These are phyloP conservation scores for Vitis rupestris DNA, from an alignment of 164 flowering plant genomes.

Conservation along the genomic window DNA sequence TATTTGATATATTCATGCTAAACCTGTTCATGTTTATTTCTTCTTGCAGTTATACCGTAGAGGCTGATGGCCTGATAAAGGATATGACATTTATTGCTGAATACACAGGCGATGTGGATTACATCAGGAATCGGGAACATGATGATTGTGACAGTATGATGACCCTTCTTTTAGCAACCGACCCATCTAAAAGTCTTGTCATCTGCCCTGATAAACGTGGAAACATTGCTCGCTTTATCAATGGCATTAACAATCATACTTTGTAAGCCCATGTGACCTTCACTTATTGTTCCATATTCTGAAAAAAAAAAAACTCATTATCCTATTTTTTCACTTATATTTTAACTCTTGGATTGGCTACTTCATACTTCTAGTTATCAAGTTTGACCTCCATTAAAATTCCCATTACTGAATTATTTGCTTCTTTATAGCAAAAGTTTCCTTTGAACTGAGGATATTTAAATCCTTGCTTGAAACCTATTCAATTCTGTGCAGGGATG, in stretches of 20 bases:
- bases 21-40: constrained; percentile 4
- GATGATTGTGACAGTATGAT: constrained; percentile 81
- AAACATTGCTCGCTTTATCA: constrained; percentile 73
- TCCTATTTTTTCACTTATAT: background rate
- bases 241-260: constrained; percentile 75
- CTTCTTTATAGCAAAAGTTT: background rate
- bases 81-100: constrained; percentile 70
- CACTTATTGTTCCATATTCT: constrained; percentile 1
- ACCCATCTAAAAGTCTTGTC: constrained; percentile 57
- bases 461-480: constrained; percentile 11
- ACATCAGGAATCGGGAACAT: constrained; percentile 55
- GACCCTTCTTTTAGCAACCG: constrained; percentile 60
- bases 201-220: constrained; percentile 76
- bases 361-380: background rate
- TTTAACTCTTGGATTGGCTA: background rate
- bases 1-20: background rate
- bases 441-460: background rate
- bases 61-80: constrained; percentile 65
- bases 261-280: constrained; percentile 40
- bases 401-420: background rate
- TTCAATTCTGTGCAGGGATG: constrained; percentile 54
- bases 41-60: constrained; percentile 60
- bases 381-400: background rate
- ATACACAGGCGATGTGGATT: constrained; percentile 76
- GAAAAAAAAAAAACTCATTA: background rate